Conservation (phyloP, 768 basidiomycete genomes). For the Lentinula aciculospora region DNA sequence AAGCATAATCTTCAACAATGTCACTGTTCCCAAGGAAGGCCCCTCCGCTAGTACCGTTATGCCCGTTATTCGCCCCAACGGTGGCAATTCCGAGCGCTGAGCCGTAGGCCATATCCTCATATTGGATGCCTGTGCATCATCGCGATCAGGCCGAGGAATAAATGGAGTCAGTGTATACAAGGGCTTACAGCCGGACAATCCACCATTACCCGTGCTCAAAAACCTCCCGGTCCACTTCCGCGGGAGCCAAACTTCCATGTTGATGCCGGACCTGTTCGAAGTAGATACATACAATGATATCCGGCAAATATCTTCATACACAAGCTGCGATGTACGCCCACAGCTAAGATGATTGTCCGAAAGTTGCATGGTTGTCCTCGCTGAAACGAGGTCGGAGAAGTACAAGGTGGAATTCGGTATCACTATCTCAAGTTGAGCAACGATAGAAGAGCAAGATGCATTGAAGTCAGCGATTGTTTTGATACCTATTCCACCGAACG, state of each 20-base stretch:
- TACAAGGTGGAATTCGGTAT: neutral
- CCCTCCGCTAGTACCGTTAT: conserved; percentile 13
- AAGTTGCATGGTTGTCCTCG: neutral
- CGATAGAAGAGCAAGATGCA: neutral
- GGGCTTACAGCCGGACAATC: conserved; percentile 11
- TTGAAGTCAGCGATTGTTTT: neutral
- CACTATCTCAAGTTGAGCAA: neutral
- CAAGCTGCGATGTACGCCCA: neutral
- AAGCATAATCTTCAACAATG: conserved; percentile 16
- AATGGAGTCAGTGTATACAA: neutral
- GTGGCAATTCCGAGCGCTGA: conserved; percentile 14
- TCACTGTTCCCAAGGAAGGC: conserved; percentile 14
- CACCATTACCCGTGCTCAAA: conserved; percentile 11
- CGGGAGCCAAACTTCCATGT: conserved; percentile 12
- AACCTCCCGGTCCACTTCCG: conserved; percentile 10
- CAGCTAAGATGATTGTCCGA: conserved; percentile 1
- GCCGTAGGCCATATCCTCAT: conserved; percentile 11
- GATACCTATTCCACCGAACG: neutral
- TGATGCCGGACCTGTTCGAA: conserved; percentile 7
- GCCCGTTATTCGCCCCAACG: conserved; percentile 14
- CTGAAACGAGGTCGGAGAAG: neutral
- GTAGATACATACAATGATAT: conserved; percentile 9
- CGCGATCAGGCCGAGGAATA: neutral
- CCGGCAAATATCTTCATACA: conserved; percentile 7
- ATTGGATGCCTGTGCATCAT: conserved; percentile 15